Percentiles rank a stretch among this genome's conserved stretches.
phyloP scores from a whole-genome alignment of 352 stramenopile species.

The Plasmopara viticola region DNA sequence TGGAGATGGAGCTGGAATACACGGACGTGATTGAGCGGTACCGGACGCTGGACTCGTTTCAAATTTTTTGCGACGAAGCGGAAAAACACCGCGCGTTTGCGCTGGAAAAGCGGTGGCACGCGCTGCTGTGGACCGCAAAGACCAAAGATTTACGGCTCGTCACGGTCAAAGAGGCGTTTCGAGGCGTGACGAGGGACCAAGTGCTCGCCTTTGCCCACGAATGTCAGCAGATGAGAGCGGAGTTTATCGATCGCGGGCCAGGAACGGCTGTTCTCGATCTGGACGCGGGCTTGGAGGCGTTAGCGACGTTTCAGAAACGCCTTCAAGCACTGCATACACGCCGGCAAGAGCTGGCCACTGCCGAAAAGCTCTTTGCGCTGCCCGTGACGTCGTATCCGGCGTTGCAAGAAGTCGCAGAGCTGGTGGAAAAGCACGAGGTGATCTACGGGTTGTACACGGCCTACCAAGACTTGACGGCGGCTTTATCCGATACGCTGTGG shows the following conservation, averaged over 20 bases:
- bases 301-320: conserved; percentile 83
- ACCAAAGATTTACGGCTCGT: conserved; percentile 92
- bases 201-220: conserved; percentile 84
- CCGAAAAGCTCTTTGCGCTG: conserved; percentile 91
- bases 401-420: conserved; percentile 79
- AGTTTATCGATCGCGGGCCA: conserved; percentile 84
- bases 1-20: conserved; percentile 94
- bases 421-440: conserved; percentile 82
- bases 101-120: conserved; percentile 80
- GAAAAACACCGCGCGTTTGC: conserved; percentile 71
- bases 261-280: conserved; percentile 79
- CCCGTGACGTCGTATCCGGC: conserved; percentile 88
- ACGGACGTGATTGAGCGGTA: conserved; percentile 91
- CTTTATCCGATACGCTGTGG: conserved; percentile 88
- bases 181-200: conserved; percentile 90
- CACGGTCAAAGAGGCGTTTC: conserved; percentile 93
- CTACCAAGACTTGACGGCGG: conserved; percentile 90
- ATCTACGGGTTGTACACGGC: conserved; percentile 92
- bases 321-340: too few species aligned
- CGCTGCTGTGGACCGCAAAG: conserved; percentile 75
- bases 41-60: conserved; percentile 77
- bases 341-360: conserved; percentile 88
- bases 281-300: conserved; percentile 84
- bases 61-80: conserved; percentile 56
- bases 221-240: conserved; percentile 78